phyloP scores from a whole-genome alignment of 148 eudicot species.

The Rhododendron griersonianum region DNA sequence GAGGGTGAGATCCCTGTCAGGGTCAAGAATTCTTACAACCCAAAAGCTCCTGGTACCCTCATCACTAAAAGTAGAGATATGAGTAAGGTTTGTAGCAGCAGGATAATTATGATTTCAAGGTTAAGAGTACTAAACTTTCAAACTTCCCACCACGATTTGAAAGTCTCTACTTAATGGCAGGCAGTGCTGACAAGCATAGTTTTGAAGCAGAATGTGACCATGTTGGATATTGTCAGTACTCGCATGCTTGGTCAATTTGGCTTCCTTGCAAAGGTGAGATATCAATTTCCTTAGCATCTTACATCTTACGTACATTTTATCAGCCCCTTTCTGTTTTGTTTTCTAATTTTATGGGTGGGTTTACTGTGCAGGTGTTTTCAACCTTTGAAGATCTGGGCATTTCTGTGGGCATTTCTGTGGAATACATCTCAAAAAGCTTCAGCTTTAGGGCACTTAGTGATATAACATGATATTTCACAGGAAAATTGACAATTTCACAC shows the following conservation, averaged over 20 bases:
- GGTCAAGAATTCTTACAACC: conserved; percentile 91
- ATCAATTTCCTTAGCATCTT: no score
- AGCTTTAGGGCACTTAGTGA: no score
- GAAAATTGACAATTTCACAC: no score
- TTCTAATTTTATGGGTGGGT: background rate
- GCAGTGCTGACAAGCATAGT: conserved; percentile 89
- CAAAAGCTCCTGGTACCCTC: conserved; percentile 84
- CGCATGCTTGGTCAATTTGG: conserved; percentile 94
- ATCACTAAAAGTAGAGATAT: conserved; percentile 65
- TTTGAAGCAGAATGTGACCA: conserved; percentile 76
- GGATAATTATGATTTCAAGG: background rate
- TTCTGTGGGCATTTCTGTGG: no score
- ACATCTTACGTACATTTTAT: background rate
- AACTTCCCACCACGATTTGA: background rate
- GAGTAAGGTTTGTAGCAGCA: conserved; percentile 53
- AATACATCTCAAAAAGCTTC: no score
- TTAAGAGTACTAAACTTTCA: background rate
- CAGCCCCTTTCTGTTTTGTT: background rate
- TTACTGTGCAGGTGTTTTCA: conserved; percentile 58
- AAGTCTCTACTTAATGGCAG: conserved; percentile 28
- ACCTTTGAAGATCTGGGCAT: conserved; percentile 79
- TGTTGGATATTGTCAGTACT: conserved; percentile 89
- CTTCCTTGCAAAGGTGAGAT: conserved; percentile 72
- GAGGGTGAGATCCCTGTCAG: conserved; percentile 87
- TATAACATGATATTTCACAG: no score